Base-by-base conservation (phyloP, 2,329 filamentous ascomycete species). In the Coccinonectria pachysandricola region DNA sequence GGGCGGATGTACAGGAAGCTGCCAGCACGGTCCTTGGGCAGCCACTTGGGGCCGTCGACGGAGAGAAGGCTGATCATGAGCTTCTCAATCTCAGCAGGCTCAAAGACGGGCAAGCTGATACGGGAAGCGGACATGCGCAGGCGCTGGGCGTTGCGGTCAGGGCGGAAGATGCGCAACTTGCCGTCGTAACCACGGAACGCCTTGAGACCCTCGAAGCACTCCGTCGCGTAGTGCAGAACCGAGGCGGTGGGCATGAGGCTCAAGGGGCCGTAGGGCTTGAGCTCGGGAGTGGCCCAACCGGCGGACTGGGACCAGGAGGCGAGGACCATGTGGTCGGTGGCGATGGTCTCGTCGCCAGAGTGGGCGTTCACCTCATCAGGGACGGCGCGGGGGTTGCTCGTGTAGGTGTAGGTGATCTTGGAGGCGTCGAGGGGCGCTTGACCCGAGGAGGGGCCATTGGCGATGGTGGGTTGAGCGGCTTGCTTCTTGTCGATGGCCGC, bases 311-410 rank as follows among this genome's bases (percentile, higher is more conserved):
- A 74, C 84, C 85, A 92, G 28, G 62, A 59, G 12, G 65, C 78
- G 26, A 75, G 78, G 45, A 91, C 65, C 85, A 94, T 93, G 65
- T 95, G 87, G 64, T 95, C 86, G 36, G 82, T 86, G 64, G 68
- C 71, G 49, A 74, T 59, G 37, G 66, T 71, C 50, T 68, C 64
- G 34, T 46, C 39, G 39, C 62, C 65, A 26, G 62, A 30, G 39
- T 57, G 58, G 42, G 65, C 65, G 19, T 45, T 41, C 34, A 55
- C 65, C 34, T 66, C 60, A 27, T 62, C 56, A 26, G 70, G 71
- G 24, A 75, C 70, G 25, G 56, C 37, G 35, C 67, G 68, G 1
- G 66, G 69, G 29, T 48, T 56, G 22, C 56, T 51, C 30, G 65
- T 71, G 39, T 59, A 56, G 35, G 57, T 68, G 59, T 71, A 68